Evolutionary conservation across 2,329 filamentous ascomycete species (phyloP), one percentile per base, ranked within the genome.

Genomic region (Gyromitra esculenta): DNA sequence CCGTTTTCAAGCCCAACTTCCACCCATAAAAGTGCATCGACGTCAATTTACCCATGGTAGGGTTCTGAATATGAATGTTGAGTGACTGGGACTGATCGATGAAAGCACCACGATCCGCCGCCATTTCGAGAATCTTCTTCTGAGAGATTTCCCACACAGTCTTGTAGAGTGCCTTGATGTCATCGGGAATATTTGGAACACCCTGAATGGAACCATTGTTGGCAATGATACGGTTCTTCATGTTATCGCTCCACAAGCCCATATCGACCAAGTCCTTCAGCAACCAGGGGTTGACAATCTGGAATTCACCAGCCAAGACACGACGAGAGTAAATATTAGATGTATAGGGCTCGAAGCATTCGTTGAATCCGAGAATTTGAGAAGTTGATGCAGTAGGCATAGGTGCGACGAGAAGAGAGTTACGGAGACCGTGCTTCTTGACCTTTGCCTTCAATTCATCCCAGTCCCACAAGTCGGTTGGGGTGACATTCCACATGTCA

Each of bases 161-260:
- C 91, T 99, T 99, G 89, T 99, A 99, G 5, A 99, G 89, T 50
- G 91, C 90, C 87, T 99, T 99, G 87, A 97, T 92, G 81, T 99
- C 96, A 41, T 92, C 89, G 13, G 96, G 95, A 79, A 99, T 97
- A 85, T 96, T 98, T 83, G 95, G 92, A 79, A 99, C 95, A 85
- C 96, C 95, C 85, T 98, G 96, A 72, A 99, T 92, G 21, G 95
- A 98, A 80, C 96, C 96, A 80, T 93, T 93, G 78, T 97, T 95
- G 74, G 96, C 92, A 82, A 99, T 99, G 88, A 99, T 99, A 82
- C 96, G 94, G 88, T 99, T 99, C 91, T 99, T 99, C 96, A 99
- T 99, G 86, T 94, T 93, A 85, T 99, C 95, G 62, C 95, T 97
- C 96, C 96, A 99, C 57, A 99, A 88, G 77, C 96, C 96, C 87